These are phyloP conservation scores for Gypsophila paniculata DNA, from an alignment of 179 eudicot species.

Conservation along the genomic window DNA sequence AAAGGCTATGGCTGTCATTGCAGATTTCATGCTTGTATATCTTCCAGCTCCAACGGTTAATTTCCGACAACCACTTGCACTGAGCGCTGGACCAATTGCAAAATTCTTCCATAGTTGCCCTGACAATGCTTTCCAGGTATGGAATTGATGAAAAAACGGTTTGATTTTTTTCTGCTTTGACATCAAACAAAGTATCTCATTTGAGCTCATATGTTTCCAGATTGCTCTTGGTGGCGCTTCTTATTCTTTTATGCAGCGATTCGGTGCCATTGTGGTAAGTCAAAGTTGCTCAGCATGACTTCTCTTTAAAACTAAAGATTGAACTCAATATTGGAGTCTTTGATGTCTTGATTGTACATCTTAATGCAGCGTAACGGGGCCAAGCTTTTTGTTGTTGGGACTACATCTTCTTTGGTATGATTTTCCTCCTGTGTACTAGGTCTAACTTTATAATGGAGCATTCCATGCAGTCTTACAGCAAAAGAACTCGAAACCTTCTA, in stretches of 20 bases:
- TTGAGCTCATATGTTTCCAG: constrained; percentile 31
- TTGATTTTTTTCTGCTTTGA: constrained; percentile 3
- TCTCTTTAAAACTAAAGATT: neutral
- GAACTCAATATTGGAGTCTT: constrained; percentile 1
- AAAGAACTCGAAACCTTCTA: neutral
- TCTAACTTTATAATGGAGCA: neutral
- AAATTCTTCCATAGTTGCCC: constrained; percentile 83
- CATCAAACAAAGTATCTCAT: constrained; percentile 15
- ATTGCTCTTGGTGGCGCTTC: constrained; percentile 76
- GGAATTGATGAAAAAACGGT: neutral
- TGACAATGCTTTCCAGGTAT: constrained; percentile 92
- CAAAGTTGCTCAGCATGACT: neutral
- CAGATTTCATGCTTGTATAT: constrained; percentile 95
- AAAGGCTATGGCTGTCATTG: constrained; percentile 91
- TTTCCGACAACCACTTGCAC: constrained; percentile 64
- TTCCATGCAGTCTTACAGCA: neutral
- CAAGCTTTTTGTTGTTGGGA: constrained; percentile 86
- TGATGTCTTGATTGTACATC: constrained; percentile 18
- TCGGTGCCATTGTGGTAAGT: constrained; percentile 78
- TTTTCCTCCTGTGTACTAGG: neutral
- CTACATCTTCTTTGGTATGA: constrained; percentile 78
- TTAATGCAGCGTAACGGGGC: constrained; percentile 75
- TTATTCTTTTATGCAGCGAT: constrained; percentile 63
- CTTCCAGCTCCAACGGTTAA: constrained; percentile 94
- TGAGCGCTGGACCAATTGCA: constrained; percentile 68